phyloP scores from a whole-genome alignment of 2,329 filamentous ascomycete species.

The Epichloe amarillans region DNA sequence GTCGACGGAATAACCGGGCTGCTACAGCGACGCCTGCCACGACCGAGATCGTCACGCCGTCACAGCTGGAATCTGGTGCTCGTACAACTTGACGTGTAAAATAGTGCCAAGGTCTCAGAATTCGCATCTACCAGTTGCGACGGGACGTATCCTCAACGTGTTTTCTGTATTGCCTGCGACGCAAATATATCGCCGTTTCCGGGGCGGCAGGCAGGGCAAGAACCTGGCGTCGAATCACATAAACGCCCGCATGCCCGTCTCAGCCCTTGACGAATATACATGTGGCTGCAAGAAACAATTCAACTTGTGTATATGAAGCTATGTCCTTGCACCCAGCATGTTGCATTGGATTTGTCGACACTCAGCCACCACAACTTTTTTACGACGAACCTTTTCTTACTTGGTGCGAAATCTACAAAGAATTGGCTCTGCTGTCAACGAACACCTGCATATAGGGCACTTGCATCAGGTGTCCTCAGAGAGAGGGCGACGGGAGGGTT shows the following conservation, averaged over 20 bases:
- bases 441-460: too few species aligned
- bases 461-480: too few species aligned
- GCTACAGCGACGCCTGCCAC: conserved; percentile 7
- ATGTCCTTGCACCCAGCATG: background rate
- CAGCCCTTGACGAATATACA: background rate
- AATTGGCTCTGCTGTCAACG: too few species aligned
- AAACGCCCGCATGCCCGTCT: background rate
- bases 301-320: background rate
- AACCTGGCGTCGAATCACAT: background rate
- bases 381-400: too few species aligned
- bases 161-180: background rate
- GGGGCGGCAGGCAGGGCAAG: background rate
- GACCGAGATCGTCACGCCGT: conserved; percentile 24
- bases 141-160: too few species aligned
- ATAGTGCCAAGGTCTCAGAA: background rate
- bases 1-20: conserved; percentile 14
- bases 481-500: too few species aligned
- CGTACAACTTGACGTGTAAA: conserved; percentile 10
- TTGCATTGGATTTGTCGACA: background rate
- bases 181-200: background rate
- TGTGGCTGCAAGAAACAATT: background rate
- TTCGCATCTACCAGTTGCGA: background rate
- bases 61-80: conserved; percentile 33
- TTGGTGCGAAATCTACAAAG: too few species aligned
- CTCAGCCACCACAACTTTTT: background rate